phyloP scores from a whole-genome alignment of 2,329 filamentous ascomycete genomes.

The Pezizomycotina sp. region DNA sequence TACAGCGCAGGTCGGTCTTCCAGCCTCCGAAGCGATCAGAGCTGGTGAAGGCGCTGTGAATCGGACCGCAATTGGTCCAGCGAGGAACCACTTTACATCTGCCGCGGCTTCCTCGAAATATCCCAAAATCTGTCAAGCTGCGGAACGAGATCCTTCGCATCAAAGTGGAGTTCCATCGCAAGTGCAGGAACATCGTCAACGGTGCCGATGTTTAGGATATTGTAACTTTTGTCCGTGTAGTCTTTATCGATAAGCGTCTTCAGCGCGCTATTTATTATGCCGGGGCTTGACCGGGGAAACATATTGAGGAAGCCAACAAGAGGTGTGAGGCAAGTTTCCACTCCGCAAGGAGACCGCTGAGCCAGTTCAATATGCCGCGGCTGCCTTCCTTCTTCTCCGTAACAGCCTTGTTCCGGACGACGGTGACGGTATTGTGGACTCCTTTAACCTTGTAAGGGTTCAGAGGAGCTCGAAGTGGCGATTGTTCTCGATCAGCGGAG shows the following conservation, averaged over 20 bases:
- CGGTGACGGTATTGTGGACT: conserved; percentile 2
- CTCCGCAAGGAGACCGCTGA: neutral
- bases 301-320: conserved; percentile 2
- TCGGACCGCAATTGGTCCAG: conserved; percentile 3
- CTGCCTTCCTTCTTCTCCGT: neutral
- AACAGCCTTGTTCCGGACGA: neutral
- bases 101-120: conserved; percentile 1
- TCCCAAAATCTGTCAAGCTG: neutral
- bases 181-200: conserved; percentile 2
- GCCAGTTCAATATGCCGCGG: neutral
- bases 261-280: conserved; percentile 5
- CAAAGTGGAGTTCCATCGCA: conserved; percentile 2
- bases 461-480: conserved; percentile 5
- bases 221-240: conserved; percentile 6
- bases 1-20: conserved; percentile 1
- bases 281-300: conserved; percentile 1
- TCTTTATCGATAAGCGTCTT: conserved; percentile 1
- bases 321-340: conserved; percentile 1
- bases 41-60: conserved; percentile 4
- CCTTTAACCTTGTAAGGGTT: conserved; percentile 3
- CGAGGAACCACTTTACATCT: conserved; percentile 3
- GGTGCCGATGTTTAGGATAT: conserved; percentile 1
- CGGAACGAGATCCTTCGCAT: neutral
- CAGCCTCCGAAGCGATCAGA: neutral
- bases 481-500: neutral